A percentile compares a stretch with the other conserved stretches of the same genome.
Conservation (phyloP, 495 filamentous ascomycete genomes). For the Xylaria bambusicola region DNA sequence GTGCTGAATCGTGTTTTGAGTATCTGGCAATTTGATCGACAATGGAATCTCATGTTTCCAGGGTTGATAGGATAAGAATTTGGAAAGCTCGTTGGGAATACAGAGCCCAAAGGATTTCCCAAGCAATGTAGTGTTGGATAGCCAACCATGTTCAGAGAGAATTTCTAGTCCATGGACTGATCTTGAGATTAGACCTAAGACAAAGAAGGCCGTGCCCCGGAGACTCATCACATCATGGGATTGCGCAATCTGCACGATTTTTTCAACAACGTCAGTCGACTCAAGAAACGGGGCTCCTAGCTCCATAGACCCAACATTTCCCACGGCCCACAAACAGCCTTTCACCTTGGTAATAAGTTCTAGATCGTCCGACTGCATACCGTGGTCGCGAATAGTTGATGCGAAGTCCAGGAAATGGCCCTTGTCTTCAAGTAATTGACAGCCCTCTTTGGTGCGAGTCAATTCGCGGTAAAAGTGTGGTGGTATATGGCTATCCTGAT, state of each 20-base stretch:
- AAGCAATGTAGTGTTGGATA: slow-evolving; percentile 79
- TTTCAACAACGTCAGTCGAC: slow-evolving; percentile 78
- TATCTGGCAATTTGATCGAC: slow-evolving; percentile 41
- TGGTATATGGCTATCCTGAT: slow-evolving; percentile 65
- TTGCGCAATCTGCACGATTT: slow-evolving; percentile 85
- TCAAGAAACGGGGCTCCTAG: slow-evolving; percentile 92
- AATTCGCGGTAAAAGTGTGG: slow-evolving; percentile 97
- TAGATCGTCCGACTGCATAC: slow-evolving; percentile 77
- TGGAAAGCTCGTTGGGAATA: slow-evolving; percentile 75
- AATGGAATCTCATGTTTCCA: slow-evolving; percentile 50
- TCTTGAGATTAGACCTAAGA: slow-evolving; percentile 86
- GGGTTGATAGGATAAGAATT: slow-evolving; percentile 64
- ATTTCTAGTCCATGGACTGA: slow-evolving; percentile 92
- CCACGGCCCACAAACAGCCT: slow-evolving; percentile 95
- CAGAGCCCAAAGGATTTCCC: slow-evolving; percentile 85
- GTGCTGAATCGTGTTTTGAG: slow-evolving; percentile 45
- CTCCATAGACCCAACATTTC: slow-evolving; percentile 98
- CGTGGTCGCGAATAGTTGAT: slow-evolving; percentile 80
- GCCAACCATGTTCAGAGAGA: slow-evolving; percentile 83
- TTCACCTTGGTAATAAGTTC: slow-evolving; percentile 94
- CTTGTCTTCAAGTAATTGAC: slow-evolving; percentile 83
- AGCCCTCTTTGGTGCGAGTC: slow-evolving; percentile 88
- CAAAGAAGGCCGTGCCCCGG: slow-evolving; percentile 94
- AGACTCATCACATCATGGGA: slow-evolving; percentile 84
- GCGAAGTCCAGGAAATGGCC: slow-evolving; percentile 95